Base-by-base conservation (phyloP, 2,329 filamentous ascomycete genomes). In the Cercospora sp. region DNA sequence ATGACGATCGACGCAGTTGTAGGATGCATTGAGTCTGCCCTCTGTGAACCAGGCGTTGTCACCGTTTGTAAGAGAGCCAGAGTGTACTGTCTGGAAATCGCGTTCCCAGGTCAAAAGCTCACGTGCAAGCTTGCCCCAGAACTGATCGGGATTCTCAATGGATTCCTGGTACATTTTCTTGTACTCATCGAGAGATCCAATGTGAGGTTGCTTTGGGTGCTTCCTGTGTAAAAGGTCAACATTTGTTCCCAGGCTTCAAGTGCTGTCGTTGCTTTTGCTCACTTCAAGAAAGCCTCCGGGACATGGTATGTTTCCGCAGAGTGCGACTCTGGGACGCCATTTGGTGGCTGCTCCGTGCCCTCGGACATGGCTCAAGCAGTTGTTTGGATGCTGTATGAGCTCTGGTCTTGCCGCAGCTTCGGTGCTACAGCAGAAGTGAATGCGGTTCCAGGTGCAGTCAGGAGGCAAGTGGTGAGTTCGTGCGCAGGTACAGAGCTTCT, bases 1-100 rank as follows among this genome's bases (percentile, higher is more conserved):
- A 81, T 98, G 94, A 70, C 95, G 92, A 78, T 99, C 95, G 72
- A 99, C 90, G 78, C 93, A 96, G 85, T 99, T 99, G 88, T 93
- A 98, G 30, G 92, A 95, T 71, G 95, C 95, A 77, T 99, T 99
- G 77, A 99, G 85, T 76, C 90, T 88, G 73, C 95, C 95, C 83
- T 97, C 95, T 69, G 94, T 82, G 79, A 98, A 99, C 94, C 95
- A 99, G 71, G 93, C 91, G 77, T 87, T 90, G 83, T 99, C 94
- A 74, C 95, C 95, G 70, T 91, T 85, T 63, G 80, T 80, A 66
- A 99, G 87, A 31, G 88, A 89, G 69, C 95, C 95, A 68, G 86
- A 87, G 79, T 89, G 89, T 63, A 96, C 93, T 12, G 94, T 98
- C 80, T 96, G 84, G 82, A 99, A 99, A 78, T 98, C 94, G 73